These are phyloP conservation scores for Hygrocybe punicea DNA, from an alignment of 768 basidiomycete genomes.

Conservation along the genomic window DNA sequence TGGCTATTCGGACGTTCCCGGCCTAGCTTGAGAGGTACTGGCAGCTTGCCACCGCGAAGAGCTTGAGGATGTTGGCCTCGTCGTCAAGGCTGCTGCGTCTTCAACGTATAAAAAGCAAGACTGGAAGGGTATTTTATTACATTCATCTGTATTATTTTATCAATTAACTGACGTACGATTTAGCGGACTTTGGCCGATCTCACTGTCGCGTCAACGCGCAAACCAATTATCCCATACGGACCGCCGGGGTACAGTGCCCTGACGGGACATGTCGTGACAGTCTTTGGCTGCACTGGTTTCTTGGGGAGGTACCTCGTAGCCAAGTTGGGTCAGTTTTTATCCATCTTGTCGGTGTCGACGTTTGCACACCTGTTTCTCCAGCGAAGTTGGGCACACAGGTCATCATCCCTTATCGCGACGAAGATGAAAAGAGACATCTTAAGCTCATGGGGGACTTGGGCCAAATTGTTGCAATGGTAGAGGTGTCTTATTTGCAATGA, in stretches of 20 bases:
- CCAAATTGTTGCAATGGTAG: slow-evolving; percentile 91
- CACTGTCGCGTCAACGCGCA: slow-evolving; percentile 52
- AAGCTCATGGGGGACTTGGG: slow-evolving; percentile 96
- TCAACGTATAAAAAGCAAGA: slow-evolving; percentile 46
- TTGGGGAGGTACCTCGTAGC: slow-evolving; percentile 90
- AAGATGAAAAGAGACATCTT: slow-evolving; percentile 86
- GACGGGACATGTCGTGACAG: slow-evolving; percentile 89
- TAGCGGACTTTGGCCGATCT: slow-evolving; percentile 78
- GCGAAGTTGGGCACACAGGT: slow-evolving; percentile 92
- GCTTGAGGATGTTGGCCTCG: slow-evolving; percentile 39
- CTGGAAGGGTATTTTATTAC: slow-evolving; percentile 42
- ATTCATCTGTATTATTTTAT: slow-evolving; percentile 1
- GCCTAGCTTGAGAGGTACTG: slow-evolving; percentile 17
- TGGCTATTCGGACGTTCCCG: slow-evolving; percentile 6
- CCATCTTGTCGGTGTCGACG: neutral
- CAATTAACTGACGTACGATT: slow-evolving; percentile 4
- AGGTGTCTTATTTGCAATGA: slow-evolving; percentile 16
- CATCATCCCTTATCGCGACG: slow-evolving; percentile 91
- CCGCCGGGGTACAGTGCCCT: slow-evolving; percentile 82
- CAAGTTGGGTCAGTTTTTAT: slow-evolving; percentile 70
- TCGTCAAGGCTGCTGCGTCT: slow-evolving; percentile 48
- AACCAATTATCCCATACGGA: slow-evolving; percentile 73
- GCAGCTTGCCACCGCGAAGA: too few relatives aligned
- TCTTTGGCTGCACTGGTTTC: slow-evolving; percentile 96
- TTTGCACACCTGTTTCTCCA: slow-evolving; percentile 26